Evolutionary conservation across 2,329 filamentous ascomycete species (phyloP), one percentile per base, ranked within the genome.

Genomic region (Phialophora verrucosa): DNA sequence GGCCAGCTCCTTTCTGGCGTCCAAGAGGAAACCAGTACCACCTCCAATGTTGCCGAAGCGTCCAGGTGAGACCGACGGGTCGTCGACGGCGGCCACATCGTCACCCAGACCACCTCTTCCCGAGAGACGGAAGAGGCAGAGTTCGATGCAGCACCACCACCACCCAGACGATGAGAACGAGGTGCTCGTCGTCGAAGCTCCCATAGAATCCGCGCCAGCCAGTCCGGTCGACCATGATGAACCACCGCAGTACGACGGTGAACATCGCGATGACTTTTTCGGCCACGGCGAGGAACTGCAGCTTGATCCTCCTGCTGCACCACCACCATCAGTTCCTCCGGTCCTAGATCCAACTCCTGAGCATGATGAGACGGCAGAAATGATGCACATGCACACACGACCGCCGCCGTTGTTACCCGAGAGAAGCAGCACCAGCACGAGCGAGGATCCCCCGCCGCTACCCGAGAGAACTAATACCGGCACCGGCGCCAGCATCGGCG

Each of bases 131-230:
- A 79, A 79, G 65, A 76, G 83, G 32, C 79, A 79, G 62, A 77
- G 75, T 29, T 64, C 69, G 7, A 68, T 75, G n/a, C 71, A 75
- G 27, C 27, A 27, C 29, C 29, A 31, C 29, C 29, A 31, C 32
- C 32, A 12, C 32, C 68, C 67, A 35, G 51, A 65, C 4, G 68
- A 81, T 14, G 75, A 79, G 10, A 74, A 74, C 29, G 85, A 88
- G 65, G 76, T 91, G 49, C 80, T 91, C 4, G 85, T 91, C 17
- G 87, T 91, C 12, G 85, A 86, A 65, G 88, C 88, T 0, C 89
- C 88, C 0, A 79, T 80, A 11, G 88, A 90, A 67, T 90, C 87
- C 3, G 83, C 86, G 66, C 85, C 86, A 1, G 79, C 79, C 1
- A 85, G 84, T 4, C 86, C 86, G 1, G 71, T 78, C 5, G 76